Conservation (phyloP, 1,284 basidiomycete species). For the Malassezia equina region DNA sequence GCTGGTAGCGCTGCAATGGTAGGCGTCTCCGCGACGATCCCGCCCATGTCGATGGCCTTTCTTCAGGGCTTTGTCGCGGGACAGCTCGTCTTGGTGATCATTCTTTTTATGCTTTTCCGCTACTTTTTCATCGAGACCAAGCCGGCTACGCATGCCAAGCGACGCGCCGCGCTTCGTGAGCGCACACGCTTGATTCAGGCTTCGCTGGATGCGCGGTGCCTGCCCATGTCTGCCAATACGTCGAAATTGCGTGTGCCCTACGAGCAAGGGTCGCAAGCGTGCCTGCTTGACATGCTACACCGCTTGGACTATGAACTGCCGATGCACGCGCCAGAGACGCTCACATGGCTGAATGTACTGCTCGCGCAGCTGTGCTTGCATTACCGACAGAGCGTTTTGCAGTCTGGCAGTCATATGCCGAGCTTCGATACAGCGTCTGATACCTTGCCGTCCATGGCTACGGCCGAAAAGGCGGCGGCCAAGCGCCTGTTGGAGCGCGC, state of each 20-base stretch:
- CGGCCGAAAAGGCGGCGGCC: constrained; percentile 8
- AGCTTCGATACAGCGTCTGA: neutral
- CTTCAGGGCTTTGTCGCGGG: constrained; percentile 54
- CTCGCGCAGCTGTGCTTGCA: constrained; percentile 52
- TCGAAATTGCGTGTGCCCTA: constrained; percentile 28
- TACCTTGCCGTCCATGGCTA: constrained; percentile 4
- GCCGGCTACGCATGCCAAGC: constrained; percentile 23
- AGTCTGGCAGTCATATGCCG: neutral
- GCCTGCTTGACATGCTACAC: constrained; percentile 49
- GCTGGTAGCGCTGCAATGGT: neutral
- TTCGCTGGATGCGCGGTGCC: constrained; percentile 8
- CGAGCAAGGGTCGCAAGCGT: constrained; percentile 36
- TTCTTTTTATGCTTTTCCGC: constrained; percentile 46
- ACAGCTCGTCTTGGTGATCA: constrained; percentile 50
- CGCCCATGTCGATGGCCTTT: constrained; percentile 41
- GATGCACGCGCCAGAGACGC: constrained; percentile 52
- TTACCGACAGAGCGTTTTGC: constrained; percentile 35
- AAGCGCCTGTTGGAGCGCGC: constrained; percentile 38
- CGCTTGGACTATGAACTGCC: constrained; percentile 53
- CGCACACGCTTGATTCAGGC: constrained; percentile 7
- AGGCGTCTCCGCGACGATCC: neutral
- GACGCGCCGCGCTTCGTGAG: constrained; percentile 16
- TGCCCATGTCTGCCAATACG: neutral
- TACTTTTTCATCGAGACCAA: constrained; percentile 54
- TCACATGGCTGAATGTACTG: constrained; percentile 56